Percentiles rank a stretch among this genome's conserved stretches.
Conservation (phyloP, 208 protist species). For the Herpetomonas muscarum region DNA sequence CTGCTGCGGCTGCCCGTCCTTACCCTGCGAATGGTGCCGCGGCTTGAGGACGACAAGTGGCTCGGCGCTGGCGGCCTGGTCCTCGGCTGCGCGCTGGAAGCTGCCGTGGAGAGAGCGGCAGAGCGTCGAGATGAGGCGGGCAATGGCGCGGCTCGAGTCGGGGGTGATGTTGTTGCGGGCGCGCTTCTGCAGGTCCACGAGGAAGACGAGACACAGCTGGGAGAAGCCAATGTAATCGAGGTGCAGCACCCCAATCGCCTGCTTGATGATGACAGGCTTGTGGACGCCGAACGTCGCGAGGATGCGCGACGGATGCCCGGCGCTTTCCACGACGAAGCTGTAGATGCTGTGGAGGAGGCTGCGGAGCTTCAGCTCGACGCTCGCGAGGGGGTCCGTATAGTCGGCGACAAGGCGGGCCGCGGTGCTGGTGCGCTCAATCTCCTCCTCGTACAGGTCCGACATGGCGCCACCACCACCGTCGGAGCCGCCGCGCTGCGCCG, state of each 20-base stretch:
- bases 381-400: too few relatives aligned
- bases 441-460: not conserved
- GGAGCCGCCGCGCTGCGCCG: too few relatives aligned
- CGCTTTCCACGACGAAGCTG: not conserved
- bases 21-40: not conserved
- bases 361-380: not conserved
- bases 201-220: not conserved
- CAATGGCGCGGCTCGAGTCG: not conserved
- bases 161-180: not conserved
- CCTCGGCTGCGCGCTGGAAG: too few relatives aligned
- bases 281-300: not conserved
- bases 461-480: not conserved
- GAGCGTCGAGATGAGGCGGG: not conserved
- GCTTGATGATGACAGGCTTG: not conserved
- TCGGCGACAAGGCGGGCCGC: not conserved
- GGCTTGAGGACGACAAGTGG: not conserved
- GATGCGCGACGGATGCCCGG: not conserved
- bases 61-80: too few relatives aligned
- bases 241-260: not conserved
- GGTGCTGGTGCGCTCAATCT: not conserved
- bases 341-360: constrained; percentile 5
- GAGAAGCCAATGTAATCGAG: not conserved
- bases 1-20: too few relatives aligned
- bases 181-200: not conserved
- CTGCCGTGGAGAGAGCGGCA: not conserved